These are phyloP conservation scores for Lactifluus subvellereus DNA, from an alignment of 768 basidiomycete genomes.

Conservation along the genomic window DNA sequence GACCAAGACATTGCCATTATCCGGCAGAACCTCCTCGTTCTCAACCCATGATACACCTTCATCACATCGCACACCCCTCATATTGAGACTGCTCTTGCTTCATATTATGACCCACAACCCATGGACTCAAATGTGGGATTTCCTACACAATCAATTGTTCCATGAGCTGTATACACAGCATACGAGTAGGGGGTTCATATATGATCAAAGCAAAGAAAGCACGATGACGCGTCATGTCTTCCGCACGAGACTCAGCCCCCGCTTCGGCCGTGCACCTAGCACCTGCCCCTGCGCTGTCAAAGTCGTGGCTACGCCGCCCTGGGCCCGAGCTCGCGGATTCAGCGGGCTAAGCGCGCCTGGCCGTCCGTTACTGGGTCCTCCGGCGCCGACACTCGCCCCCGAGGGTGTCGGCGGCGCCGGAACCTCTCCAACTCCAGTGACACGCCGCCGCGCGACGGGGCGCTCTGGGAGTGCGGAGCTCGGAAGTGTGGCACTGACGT, in stretches of 20 bases:
- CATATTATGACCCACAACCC: background rate
- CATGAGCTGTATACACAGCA: background rate
- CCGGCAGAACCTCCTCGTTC: constrained; percentile 47
- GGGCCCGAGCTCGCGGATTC: constrained; percentile 24
- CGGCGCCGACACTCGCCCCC: background rate
- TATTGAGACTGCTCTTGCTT: background rate
- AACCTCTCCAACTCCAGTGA: constrained; percentile 46
- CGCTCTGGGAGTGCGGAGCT: constrained; percentile 33
- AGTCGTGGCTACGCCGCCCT: constrained; percentile 22
- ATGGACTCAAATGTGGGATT: background rate
- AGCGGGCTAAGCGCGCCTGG: constrained; percentile 22
- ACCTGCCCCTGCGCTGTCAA: constrained; percentile 23
- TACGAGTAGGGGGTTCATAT: background rate
- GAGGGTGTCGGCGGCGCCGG: background rate
- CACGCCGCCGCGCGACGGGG: constrained; percentile 54
- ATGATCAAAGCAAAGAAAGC: background rate
- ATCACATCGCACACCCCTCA: background rate
- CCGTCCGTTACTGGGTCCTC: constrained; percentile 8
- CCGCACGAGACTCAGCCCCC: constrained; percentile 19
- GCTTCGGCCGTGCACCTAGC: constrained; percentile 19
- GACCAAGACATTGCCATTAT: constrained; percentile 59
- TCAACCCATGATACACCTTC: background rate
- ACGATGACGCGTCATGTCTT: constrained; percentile 10
- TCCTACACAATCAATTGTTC: background rate
- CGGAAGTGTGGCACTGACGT: constrained; percentile 48